phyloP scores from a whole-genome alignment of 192 early-diverging fungal genomes.

The Ambispora gerdemannii region DNA sequence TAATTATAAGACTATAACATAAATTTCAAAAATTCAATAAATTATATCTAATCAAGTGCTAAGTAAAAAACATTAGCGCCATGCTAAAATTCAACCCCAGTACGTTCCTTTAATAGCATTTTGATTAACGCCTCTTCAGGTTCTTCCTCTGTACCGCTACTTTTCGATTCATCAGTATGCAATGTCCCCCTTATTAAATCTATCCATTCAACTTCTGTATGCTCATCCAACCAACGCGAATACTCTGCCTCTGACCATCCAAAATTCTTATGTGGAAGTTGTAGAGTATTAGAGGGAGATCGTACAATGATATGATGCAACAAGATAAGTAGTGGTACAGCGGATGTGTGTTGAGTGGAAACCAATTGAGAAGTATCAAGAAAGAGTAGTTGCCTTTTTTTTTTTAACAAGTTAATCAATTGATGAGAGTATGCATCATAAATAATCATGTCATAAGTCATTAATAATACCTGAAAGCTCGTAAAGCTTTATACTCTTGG shows the following conservation, averaged over 20 bases:
- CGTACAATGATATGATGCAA: slow-evolving; percentile 64
- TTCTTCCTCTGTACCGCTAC: background rate
- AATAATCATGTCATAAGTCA: too few species aligned
- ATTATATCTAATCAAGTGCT: too few species aligned
- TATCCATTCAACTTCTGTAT: slow-evolving; percentile 47
- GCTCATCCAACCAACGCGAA: slow-evolving; percentile 65
- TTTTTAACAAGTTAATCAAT: too few species aligned
- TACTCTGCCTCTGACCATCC: slow-evolving; percentile 61
- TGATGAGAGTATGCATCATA: too few species aligned
- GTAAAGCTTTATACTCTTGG: slow-evolving; percentile 54
- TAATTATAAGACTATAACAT: too few species aligned
- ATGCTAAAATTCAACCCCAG: slow-evolving; percentile 22
- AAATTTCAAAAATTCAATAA: too few species aligned
- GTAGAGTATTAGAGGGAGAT: slow-evolving; percentile 46
- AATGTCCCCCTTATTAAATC: slow-evolving; percentile 32
- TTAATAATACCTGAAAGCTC: slow-evolving; percentile 61
- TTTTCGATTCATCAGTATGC: background rate
- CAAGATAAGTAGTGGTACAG: slow-evolving; percentile 47
- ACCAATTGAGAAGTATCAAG: slow-evolving; percentile 55
- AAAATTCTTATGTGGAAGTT: slow-evolving; percentile 54
- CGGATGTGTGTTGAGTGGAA: slow-evolving; percentile 48
- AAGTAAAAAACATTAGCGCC: too few species aligned
- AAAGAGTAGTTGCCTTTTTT: slow-evolving; percentile 58
- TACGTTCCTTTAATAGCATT: slow-evolving; percentile 7
- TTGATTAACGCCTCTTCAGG: background rate